phyloP scores from a whole-genome alignment of 1,284 basidiomycete species.

The Caloboletus firmus region DNA sequence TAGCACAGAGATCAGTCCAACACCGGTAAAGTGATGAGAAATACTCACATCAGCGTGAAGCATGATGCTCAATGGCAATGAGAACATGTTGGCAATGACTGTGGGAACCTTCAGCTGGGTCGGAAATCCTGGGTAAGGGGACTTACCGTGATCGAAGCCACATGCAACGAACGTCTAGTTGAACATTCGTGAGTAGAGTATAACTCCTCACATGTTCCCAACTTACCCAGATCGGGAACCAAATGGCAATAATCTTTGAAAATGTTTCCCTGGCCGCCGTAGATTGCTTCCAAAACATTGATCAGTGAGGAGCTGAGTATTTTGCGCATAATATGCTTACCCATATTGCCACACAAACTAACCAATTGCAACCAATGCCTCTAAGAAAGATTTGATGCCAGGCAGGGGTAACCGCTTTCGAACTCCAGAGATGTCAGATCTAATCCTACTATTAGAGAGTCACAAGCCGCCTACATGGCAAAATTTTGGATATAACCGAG shows the following conservation, averaged over 20 bases:
- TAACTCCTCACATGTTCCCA: not conserved
- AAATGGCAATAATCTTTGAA: slow-evolving; percentile 71
- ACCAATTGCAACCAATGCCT: slow-evolving; percentile 78
- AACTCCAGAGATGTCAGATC: slow-evolving; percentile 36
- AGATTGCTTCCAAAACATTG: slow-evolving; percentile 54
- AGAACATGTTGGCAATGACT: slow-evolving; percentile 77
- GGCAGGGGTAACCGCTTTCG: slow-evolving; percentile 61
- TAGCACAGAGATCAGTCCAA: slow-evolving; percentile 6
- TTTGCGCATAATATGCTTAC: slow-evolving; percentile 42
- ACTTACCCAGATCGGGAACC: slow-evolving; percentile 75
- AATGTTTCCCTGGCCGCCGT: slow-evolving; percentile 69
- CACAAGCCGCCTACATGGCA: slow-evolving; percentile 45
- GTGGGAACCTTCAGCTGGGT: slow-evolving; percentile 1
- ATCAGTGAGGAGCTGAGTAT: not conserved
- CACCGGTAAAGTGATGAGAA: not conserved
- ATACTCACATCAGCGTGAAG: slow-evolving; percentile 60
- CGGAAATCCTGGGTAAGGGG: not conserved
- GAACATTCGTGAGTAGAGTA: not conserved
- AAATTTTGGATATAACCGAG: slow-evolving; percentile 50
- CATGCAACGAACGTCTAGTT: slow-evolving; percentile 69
- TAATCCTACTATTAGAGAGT: not conserved
- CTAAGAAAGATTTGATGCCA: slow-evolving; percentile 78
- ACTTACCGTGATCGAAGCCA: slow-evolving; percentile 69
- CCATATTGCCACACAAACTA: slow-evolving; percentile 79
- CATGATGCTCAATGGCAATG: slow-evolving; percentile 69